These are phyloP conservation scores for Helotiales sp. DNA, from an alignment of 2,329 filamentous ascomycete species.

Conservation along the genomic window DNA sequence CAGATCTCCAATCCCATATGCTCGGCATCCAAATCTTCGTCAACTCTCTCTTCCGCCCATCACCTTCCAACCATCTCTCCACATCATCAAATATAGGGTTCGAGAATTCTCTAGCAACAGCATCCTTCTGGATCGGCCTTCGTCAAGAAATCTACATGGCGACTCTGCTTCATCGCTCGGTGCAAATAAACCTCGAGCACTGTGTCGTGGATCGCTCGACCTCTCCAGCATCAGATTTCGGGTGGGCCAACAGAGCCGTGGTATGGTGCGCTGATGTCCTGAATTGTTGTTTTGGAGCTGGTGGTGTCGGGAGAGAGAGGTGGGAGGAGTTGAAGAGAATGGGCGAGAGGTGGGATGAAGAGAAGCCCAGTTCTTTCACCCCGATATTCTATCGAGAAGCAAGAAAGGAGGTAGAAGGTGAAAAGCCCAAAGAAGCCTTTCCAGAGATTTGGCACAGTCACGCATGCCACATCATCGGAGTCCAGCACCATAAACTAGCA, in stretches of 20 bases:
- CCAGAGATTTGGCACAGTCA: constrained; percentile 59
- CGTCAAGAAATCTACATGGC: constrained; percentile 61
- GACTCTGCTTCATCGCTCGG: constrained; percentile 38
- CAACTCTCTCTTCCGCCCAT: constrained; percentile 24
- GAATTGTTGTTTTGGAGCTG: constrained; percentile 59
- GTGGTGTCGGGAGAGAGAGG: constrained; percentile 32
- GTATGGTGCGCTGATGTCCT: constrained; percentile 64
- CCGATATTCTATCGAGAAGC: constrained; percentile 51
- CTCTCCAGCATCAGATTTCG: constrained; percentile 48
- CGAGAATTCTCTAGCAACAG: constrained; percentile 34
- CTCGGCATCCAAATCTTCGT: constrained; percentile 37
- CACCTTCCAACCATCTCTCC: constrained; percentile 16
- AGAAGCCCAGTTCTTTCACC: constrained; percentile 51
- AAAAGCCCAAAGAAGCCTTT: constrained; percentile 44
- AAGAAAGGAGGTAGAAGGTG: constrained; percentile 7
- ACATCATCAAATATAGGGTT: constrained; percentile 39
- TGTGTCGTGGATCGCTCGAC: constrained; percentile 53
- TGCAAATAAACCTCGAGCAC: constrained; percentile 53
- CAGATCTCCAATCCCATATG: constrained; percentile 24
- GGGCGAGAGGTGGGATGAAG: constrained; percentile 46
- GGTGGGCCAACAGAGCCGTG: constrained; percentile 61
- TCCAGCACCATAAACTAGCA: constrained; percentile 60
- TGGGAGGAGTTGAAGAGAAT: constrained; percentile 49
- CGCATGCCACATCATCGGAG: constrained; percentile 57
- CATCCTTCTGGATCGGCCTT: constrained; percentile 57